Evolutionary conservation across 2,329 filamentous ascomycete species (phyloP).

Genomic region (Geoglossum cookeanum): DNA sequence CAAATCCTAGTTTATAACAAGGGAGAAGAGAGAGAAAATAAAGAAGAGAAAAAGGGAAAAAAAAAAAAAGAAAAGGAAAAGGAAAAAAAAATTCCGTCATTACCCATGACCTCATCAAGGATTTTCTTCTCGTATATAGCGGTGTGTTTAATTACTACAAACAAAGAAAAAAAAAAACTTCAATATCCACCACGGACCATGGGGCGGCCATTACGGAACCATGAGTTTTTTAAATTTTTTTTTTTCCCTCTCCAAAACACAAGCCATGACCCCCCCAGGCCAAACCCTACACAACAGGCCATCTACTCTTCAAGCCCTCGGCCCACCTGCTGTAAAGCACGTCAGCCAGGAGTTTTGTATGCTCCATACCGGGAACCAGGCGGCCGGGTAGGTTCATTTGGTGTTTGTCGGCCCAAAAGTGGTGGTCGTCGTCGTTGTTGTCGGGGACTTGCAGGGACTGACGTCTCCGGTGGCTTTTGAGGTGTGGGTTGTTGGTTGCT

Average conservation of each 20-base stretch:
- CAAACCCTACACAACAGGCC: conserved; percentile 23
- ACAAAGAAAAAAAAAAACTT: background rate
- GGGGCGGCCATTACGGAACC: too few relatives aligned
- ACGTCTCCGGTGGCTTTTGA: conserved; percentile 56
- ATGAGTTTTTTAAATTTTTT: too few relatives aligned
- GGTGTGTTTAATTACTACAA: background rate
- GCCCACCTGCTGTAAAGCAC: conserved; percentile 84
- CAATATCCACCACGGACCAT: too few relatives aligned
- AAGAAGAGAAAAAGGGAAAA: too few relatives aligned
- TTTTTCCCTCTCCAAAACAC: too few relatives aligned
- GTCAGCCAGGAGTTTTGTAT: conserved; percentile 73
- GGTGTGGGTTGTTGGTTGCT: conserved; percentile 66
- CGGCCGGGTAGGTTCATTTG: conserved; percentile 34
- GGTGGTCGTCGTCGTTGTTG: conserved; percentile 9
- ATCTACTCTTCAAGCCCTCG: conserved; percentile 57
- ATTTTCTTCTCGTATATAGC: too few relatives aligned
- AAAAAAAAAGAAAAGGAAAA: too few relatives aligned
- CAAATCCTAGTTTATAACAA: too few relatives aligned
- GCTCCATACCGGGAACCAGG: conserved; percentile 62
- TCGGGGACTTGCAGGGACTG: conserved; percentile 28
- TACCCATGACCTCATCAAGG: background rate
- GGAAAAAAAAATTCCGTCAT: background rate
- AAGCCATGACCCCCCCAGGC: background rate
- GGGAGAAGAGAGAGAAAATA: too few relatives aligned
- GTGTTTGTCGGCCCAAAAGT: conserved; percentile 21